Evolutionary conservation across 441 rosid species (phyloP), one percentile per base, ranked within the genome.

Genomic region (Croton laevigatus): DNA sequence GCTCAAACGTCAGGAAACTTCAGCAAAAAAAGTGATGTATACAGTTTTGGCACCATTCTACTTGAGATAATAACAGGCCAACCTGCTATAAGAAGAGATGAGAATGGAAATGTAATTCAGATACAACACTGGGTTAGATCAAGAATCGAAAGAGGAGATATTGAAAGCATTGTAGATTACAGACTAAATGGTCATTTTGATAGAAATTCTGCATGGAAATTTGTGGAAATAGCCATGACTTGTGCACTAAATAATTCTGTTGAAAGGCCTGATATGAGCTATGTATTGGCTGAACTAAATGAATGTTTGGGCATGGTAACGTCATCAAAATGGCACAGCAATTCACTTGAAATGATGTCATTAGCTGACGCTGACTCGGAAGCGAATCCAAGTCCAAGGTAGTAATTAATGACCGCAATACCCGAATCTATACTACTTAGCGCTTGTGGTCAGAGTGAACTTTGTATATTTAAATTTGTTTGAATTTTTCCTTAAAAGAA

Each of bases 51-150:
- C 8, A 61, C 85, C 37, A 64, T 85, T 46, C 58, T 80, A 11
- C 49, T 85, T 6, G 86, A 87, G 79, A 71, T 84, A 0, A 76
- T 82, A 55, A 81, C 86, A 7, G 81, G 83, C 2, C 76, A 59
- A 59, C 71, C 77, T 51, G 86, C 71, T 6, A 53, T 83, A 38
- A 72, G 65, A 13, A 78, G 54, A 65, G 63, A 68, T 10, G 58
- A 8, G 46, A 34, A 20, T 0, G 71, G 76, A 10, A 7, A 20
- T 16, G 49, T 27, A 11, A 66, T 27, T 3, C 76, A 70, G 67
- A 76, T 88, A 66, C 22, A 74, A 9, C 66, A 81, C 6, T 74
- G 81, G 87, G 80, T 76, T 3, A 13, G 11, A 10, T 68, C 48
- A 22, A 12, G 57, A n/a, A 67, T 82, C 2, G 77, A 61, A 11